Percentiles rank a stretch among this genome's conserved stretches.
Conservation (phyloP, 202 grass and related monocot genomes). For the Setaria italica region DNA sequence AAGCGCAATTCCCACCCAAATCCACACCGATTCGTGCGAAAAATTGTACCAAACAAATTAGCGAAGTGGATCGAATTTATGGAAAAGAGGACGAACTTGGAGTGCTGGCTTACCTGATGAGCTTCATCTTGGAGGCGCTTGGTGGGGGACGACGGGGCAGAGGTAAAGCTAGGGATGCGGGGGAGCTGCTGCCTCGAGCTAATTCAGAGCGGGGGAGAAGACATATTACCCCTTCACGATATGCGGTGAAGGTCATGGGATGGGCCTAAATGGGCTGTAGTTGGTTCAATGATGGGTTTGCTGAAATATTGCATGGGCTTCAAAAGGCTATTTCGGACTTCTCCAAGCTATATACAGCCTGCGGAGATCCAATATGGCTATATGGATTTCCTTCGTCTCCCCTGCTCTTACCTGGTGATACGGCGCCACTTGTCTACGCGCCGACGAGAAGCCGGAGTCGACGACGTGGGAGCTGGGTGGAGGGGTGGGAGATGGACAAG, state of each 20-base stretch:
- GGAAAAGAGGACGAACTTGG: neutral
- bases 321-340: too few species aligned
- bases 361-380: too few species aligned
- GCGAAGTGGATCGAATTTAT: neutral
- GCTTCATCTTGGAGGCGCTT: conserved; percentile 75
- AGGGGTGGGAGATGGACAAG: too few species aligned
- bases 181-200: conserved; percentile 54
- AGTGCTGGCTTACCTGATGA: conserved; percentile 60
- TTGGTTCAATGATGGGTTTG: neutral
- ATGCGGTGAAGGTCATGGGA: neutral
- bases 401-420: too few species aligned
- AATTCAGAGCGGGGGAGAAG: conserved; percentile 18
- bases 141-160: conserved; percentile 40
- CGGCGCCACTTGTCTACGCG: too few species aligned
- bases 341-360: too few species aligned
- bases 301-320: too few species aligned
- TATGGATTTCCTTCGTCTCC: too few species aligned
- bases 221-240: conserved; percentile 30
- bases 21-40: conserved; percentile 44
- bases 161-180: conserved; percentile 54
- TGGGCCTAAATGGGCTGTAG: conserved; percentile 27
- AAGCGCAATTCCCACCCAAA: conserved; percentile 36
- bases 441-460: too few species aligned
- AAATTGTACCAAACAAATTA: conserved; percentile 30
- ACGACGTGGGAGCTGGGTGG: too few species aligned